Percentiles rank a stretch among this genome's conserved stretches.
These are phyloP conservation scores for Hymenoscyphus linearis DNA, from an alignment of 2,329 filamentous ascomycete genomes.

Conservation along the genomic window DNA sequence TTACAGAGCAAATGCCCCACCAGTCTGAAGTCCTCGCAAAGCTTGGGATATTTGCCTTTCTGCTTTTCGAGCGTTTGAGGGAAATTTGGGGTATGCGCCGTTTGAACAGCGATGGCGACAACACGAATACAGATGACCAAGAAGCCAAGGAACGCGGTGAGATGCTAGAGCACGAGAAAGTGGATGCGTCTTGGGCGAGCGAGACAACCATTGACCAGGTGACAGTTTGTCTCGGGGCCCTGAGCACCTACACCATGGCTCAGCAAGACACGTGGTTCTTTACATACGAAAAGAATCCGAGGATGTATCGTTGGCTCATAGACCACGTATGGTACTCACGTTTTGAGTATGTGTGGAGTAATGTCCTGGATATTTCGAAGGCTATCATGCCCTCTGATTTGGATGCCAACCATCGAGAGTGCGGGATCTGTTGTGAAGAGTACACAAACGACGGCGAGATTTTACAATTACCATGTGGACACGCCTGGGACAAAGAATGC, in stretches of 20 bases:
- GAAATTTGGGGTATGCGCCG: too few species aligned
- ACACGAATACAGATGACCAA: too few species aligned
- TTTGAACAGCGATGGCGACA: too few species aligned
- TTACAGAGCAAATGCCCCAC: too few species aligned
- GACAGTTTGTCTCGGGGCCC: neutral
- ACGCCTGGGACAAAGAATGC: neutral
- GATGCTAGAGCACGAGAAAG: neutral
- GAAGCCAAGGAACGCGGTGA: neutral
- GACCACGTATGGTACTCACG: neutral
- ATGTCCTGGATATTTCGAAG: neutral
- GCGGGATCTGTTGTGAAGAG: neutral
- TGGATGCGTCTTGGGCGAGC: neutral
- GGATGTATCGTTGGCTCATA: neutral
- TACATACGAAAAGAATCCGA: neutral
- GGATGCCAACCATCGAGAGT: neutral
- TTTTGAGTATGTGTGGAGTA: neutral
- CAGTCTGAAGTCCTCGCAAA: too few species aligned
- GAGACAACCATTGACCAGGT: neutral
- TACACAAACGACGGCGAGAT: neutral
- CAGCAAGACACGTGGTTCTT: neutral
- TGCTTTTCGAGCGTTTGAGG: too few species aligned
- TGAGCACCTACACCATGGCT: neutral
- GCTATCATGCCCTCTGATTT: neutral
- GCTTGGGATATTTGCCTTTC: too few species aligned
- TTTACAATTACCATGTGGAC: neutral